A percentile compares a stretch with the other conserved stretches of the same genome.
Evolutionary conservation across 208 protist species (phyloP).

Genomic region (Acanthamoeba castellanii): DNA sequence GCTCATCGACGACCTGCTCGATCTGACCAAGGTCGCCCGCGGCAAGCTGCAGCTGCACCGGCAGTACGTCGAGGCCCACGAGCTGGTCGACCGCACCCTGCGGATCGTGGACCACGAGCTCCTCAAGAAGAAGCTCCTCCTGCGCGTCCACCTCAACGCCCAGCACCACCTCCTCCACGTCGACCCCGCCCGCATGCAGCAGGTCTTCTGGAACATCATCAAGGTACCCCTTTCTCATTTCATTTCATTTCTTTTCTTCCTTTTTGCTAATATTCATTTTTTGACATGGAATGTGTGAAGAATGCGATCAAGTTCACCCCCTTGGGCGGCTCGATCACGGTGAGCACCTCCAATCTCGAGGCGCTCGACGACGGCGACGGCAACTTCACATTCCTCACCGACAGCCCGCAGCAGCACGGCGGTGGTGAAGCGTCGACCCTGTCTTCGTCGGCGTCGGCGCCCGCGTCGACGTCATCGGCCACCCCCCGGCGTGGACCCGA

Average conservation of each 20-base stretch:
- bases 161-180: background rate
- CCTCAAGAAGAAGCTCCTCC: background rate
- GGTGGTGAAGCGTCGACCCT: background rate
- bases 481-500: background rate
- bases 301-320: slow-evolving; percentile 65
- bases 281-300: too few relatives aligned
- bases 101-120: background rate
- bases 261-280: too few relatives aligned
- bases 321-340: background rate
- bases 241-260: too few relatives aligned
- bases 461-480: background rate
- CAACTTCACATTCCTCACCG: too few relatives aligned
- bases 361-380: too few relatives aligned
- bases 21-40: slow-evolving; percentile 19
- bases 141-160: too few relatives aligned
- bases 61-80: background rate
- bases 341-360: background rate
- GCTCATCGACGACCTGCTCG: slow-evolving; percentile 56
- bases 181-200: background rate
- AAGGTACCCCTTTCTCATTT: background rate
- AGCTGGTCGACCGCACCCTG: background rate
- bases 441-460: too few relatives aligned
- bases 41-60: background rate
- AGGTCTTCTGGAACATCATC: slow-evolving; percentile 45
- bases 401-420: too few relatives aligned